Evolutionary conservation across 805 yeast species (phyloP), one percentile per base, ranked within the genome.

Genomic region (Cyberlindnera mrakii): DNA sequence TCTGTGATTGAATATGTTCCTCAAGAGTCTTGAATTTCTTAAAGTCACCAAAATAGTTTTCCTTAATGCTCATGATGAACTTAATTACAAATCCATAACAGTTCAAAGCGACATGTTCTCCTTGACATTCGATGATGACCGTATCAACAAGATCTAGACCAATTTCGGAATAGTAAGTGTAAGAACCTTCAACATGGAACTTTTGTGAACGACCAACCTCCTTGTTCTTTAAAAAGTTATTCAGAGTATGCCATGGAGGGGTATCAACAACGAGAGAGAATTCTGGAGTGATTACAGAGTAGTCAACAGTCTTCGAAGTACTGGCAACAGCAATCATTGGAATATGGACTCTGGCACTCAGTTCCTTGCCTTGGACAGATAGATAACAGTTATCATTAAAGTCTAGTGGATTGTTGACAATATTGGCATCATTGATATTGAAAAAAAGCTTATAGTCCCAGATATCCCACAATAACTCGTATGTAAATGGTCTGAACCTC

Each of bases 241-340:
- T 76, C 20, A 80, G 66, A 0, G 98, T 90, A 56, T 88, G 95
- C 96, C 98, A 93, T 1, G 91, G 83, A 0, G 99, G 98, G 0
- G 93, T 78, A 44, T 80, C 83, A 3, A 90, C 59, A 1, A 75
- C 66, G 37, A 93, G 54, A 38, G 80, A 74, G 50, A 88, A 77
- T 38, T 64, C 64, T 0, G 85, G 78, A 0, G 96, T 82, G 3
- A 50, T 49, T 2, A 83, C 49, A 1, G 63, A 60, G 52, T 71
- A 86, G 14, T 70, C 64, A 14, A 83, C 66, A 0, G 74, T 71
- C 1, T 77, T 75, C 3, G 74, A 71, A 40, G 73, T 75, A 31
- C 74, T 64, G 32, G 75, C 71, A 15, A 79, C 68, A 0, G 75
- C 71, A 13, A 72, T 72, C 49, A 80, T 54, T 0, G 98, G 96